phyloP scores from a whole-genome alignment of 2,329 filamentous ascomycete genomes.

The Trichoderma citrinoviride region DNA sequence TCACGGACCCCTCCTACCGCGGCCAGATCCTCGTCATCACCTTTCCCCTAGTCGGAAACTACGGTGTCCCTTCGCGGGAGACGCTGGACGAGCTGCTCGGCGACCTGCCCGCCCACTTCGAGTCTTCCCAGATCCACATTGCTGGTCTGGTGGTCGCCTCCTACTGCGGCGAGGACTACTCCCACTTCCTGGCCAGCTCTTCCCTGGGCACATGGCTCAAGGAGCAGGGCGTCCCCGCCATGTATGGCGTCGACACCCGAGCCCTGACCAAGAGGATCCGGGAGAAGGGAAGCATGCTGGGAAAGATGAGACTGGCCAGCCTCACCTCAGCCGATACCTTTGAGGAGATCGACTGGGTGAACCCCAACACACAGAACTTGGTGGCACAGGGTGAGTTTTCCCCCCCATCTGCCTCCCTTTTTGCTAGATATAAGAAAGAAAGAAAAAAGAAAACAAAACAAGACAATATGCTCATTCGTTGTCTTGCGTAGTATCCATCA shows the following conservation, averaged over 20 bases:
- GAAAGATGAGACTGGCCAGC: constrained; percentile 75
- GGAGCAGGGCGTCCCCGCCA: constrained; percentile 89
- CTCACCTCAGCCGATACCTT: constrained; percentile 55
- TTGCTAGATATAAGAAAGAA: neutral
- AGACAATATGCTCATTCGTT: constrained; percentile 39
- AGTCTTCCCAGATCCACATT: constrained; percentile 89
- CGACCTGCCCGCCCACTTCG: constrained; percentile 88
- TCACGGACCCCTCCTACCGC: constrained; percentile 83
- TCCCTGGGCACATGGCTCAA: constrained; percentile 94
- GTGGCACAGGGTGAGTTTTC: constrained; percentile 86
- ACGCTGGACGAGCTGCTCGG: constrained; percentile 79
- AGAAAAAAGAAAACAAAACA: neutral
- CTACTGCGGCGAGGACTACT: constrained; percentile 93
- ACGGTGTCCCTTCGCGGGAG: constrained; percentile 88
- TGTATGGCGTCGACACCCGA: constrained; percentile 92
- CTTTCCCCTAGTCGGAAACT: constrained; percentile 94
- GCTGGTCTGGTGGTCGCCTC: constrained; percentile 86
- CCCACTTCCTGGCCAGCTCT: constrained; percentile 86
- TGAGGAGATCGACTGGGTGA: constrained; percentile 80
- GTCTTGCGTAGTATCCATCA: constrained; percentile 72
- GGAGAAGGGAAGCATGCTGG: constrained; percentile 93
- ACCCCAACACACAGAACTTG: constrained; percentile 90
- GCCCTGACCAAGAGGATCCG: constrained; percentile 92
- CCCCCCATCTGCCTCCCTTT: constrained; percentile 20
- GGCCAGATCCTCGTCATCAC: constrained; percentile 96